phyloP scores from a whole-genome alignment of 1,139 yeast genomes.

The Hyphopichia fennica region DNA sequence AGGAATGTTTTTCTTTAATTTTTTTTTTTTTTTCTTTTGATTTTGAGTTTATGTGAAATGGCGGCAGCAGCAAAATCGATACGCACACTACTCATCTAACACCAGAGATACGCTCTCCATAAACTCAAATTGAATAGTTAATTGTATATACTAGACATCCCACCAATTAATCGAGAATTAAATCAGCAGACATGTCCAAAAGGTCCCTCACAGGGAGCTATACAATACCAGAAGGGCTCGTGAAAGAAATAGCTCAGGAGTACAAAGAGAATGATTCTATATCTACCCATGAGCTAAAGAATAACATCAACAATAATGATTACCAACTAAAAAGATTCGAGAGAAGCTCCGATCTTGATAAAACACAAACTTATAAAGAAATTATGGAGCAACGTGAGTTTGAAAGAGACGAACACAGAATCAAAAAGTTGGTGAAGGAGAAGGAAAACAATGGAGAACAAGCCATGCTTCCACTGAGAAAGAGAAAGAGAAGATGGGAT shows the following conservation, averaged over 20 bases:
- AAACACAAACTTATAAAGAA: slow-evolving; percentile 30
- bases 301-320: slow-evolving; percentile 18
- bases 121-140: background rate
- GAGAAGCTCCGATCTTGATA: slow-evolving; percentile 23
- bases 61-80: background rate
- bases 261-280: slow-evolving; percentile 20
- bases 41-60: too few species aligned
- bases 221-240: slow-evolving; percentile 30
- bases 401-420: slow-evolving; percentile 31
- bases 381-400: slow-evolving; percentile 35
- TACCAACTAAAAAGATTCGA: slow-evolving; percentile 22
- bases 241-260: slow-evolving; percentile 26
- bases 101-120: background rate
- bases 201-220: slow-evolving; percentile 29
- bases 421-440: slow-evolving; percentile 15
- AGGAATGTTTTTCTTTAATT: background rate
- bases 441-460: slow-evolving; percentile 14
- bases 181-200: slow-evolving; percentile 8
- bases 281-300: slow-evolving; percentile 17
- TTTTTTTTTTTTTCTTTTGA: background rate
- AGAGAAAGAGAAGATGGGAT: slow-evolving; percentile 36
- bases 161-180: too few species aligned
- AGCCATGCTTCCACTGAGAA: slow-evolving; percentile 10
- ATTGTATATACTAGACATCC: too few species aligned
- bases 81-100: slow-evolving; percentile 14